Evolutionary conservation across 257 asterid genomes (phyloP).

Genomic region (Solanum chiquidenum): DNA sequence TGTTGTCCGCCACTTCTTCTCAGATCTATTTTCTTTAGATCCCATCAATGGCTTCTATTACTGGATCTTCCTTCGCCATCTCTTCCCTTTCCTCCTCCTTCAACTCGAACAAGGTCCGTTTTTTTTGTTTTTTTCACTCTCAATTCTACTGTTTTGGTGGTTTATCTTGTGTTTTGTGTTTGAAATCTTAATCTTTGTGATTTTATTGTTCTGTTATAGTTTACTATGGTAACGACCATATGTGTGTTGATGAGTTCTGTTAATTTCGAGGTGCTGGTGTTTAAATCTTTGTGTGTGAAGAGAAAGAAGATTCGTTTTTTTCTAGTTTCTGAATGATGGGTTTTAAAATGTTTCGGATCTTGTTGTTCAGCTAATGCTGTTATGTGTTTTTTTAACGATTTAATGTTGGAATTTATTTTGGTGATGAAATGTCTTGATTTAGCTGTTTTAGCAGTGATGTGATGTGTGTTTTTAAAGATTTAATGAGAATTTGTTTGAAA

Average conservation of each 20-base stretch:
- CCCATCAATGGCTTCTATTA: constrained; percentile 48
- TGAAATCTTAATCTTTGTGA: not conserved
- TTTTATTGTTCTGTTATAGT: not conserved
- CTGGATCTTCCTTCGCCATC: constrained; percentile 39
- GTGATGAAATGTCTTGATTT: not conserved
- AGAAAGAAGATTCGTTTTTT: not conserved
- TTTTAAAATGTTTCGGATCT: not conserved
- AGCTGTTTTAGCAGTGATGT: not conserved
- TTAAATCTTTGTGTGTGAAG: not conserved
- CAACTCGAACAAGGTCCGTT: constrained; percentile 49
- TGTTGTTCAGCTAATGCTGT: not conserved
- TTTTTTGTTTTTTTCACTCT: not conserved
- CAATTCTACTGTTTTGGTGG: not conserved
- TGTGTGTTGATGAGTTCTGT: not conserved
- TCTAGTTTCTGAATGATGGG: not conserved
- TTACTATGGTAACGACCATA: not conserved
- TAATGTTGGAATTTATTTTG: not conserved
- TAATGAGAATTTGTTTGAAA: not conserved
- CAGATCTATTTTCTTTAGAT: constrained; percentile 26
- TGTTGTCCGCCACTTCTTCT: constrained; percentile 45
- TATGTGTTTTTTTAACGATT: not conserved
- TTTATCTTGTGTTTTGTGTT: not conserved
- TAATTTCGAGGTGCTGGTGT: not conserved
- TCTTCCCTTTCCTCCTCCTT: constrained; percentile 36
- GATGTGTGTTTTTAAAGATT: not conserved